Evolutionary conservation across 2,329 filamentous ascomycete species (phyloP).

Genomic region (Aspergillus sp.): DNA sequence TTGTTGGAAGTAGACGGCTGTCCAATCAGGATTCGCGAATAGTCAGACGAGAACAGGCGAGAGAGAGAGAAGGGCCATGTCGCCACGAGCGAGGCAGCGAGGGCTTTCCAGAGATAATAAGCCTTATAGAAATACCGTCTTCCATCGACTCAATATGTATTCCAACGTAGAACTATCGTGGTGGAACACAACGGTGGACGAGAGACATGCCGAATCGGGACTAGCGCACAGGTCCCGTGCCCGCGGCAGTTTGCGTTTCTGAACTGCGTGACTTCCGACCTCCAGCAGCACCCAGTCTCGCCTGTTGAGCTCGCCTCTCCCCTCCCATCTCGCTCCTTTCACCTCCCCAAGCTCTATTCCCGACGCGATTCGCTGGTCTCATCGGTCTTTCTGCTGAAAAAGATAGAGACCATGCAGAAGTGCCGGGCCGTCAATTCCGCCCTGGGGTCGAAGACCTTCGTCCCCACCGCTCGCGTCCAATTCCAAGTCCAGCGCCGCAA

Average conservation of each 20-base stretch:
- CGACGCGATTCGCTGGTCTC: slow-evolving; percentile 23
- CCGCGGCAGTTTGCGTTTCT: slow-evolving; percentile 16
- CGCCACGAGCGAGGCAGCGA: not conserved
- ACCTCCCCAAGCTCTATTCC: slow-evolving; percentile 19
- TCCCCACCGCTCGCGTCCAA: slow-evolving; percentile 33
- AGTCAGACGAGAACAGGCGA: slow-evolving; percentile 18
- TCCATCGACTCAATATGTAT: no score
- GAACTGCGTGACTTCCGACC: slow-evolving; percentile 16
- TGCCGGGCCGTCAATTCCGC: slow-evolving; percentile 42
- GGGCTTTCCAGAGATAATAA: not conserved
- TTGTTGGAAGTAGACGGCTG: not conserved
- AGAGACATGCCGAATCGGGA: slow-evolving; percentile 25
- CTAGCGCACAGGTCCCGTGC: slow-evolving; percentile 34
- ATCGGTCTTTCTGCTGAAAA: slow-evolving; percentile 23
- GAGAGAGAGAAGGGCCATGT: not conserved
- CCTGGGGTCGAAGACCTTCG: slow-evolving; percentile 37
- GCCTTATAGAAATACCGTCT: no score
- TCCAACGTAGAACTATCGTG: no score
- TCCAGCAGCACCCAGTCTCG: slow-evolving; percentile 19
- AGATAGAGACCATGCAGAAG: slow-evolving; percentile 44
- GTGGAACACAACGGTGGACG: not conserved
- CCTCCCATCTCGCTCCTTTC: slow-evolving; percentile 22
- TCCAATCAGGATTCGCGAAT: slow-evolving; percentile 21
- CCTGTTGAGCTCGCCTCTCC: slow-evolving; percentile 28
- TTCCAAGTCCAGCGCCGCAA: slow-evolving; percentile 47